Evolutionary conservation across 768 basidiomycete species (phyloP).

Genomic region (Panus rudis): DNA sequence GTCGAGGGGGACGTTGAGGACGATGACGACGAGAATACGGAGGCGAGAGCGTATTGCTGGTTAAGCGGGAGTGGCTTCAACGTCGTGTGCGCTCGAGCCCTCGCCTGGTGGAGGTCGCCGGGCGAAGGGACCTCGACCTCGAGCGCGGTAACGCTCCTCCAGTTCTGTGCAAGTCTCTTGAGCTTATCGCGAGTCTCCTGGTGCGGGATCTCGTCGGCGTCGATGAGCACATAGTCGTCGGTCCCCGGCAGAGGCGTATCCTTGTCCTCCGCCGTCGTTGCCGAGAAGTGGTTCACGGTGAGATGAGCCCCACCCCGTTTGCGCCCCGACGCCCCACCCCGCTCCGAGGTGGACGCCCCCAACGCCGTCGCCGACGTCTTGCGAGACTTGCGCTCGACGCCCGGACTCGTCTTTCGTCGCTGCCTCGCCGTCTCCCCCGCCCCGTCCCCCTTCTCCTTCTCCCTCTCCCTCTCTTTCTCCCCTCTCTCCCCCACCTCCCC

Average conservation of each 20-base stretch:
- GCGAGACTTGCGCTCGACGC: slow-evolving; percentile 32
- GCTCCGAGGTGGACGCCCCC: no score
- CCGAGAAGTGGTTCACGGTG: slow-evolving; percentile 10
- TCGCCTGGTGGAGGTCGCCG: slow-evolving; percentile 30
- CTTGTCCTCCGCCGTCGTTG: slow-evolving; percentile 32
- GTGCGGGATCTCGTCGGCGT: slow-evolving; percentile 37
- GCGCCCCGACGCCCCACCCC: no score
- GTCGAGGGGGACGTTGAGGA: no score
- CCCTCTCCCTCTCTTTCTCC: slow-evolving; percentile 19
- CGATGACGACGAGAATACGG: no score
- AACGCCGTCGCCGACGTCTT: slow-evolving; percentile 26
- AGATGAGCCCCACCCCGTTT: slow-evolving; percentile 33
- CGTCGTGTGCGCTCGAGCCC: no score
- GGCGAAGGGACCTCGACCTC: slow-evolving; percentile 28
- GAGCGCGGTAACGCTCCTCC: slow-evolving; percentile 64
- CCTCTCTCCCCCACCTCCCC: no score
- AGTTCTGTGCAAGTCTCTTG: slow-evolving; percentile 51
- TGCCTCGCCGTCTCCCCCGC: slow-evolving; percentile 35
- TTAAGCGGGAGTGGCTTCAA: neutral
- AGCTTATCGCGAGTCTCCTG: slow-evolving; percentile 41
- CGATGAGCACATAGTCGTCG: slow-evolving; percentile 39
- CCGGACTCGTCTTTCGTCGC: slow-evolving; percentile 31
- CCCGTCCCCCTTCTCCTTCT: slow-evolving; percentile 32
- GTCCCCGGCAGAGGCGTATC: slow-evolving; percentile 36
- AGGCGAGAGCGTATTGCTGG: no score